Conservation (phyloP, 345 rosid species). For the Turritis glabra region DNA sequence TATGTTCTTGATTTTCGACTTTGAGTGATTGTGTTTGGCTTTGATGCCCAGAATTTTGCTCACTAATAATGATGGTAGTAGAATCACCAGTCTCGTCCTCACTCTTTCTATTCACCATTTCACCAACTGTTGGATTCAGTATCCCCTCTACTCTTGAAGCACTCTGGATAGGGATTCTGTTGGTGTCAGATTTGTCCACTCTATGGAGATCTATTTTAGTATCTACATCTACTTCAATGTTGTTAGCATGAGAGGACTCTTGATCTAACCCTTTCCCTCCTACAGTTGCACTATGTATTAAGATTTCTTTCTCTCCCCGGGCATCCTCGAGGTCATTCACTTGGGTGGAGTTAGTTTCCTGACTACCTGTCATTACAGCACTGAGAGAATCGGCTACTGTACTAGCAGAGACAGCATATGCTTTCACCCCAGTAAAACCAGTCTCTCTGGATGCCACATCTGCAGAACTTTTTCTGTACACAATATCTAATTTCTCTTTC, state of each 20-base stretch:
- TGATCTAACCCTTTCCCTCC: conserved; percentile 53
- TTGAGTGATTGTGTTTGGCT: conserved; percentile 8
- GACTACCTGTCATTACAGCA: conserved; percentile 41
- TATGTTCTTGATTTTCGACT: conserved; percentile 25
- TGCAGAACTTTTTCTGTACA: conserved; percentile 32
- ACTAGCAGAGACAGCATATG: conserved; percentile 43
- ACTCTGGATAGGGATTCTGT: conserved; percentile 36
- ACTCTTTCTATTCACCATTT: conserved; percentile 46
- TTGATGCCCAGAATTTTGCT: conserved; percentile 19
- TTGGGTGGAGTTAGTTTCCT: conserved; percentile 42
- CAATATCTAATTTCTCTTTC: conserved; percentile 43
- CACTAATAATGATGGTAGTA: conserved; percentile 36
- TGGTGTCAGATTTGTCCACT: conserved; percentile 44
- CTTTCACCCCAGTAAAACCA: conserved; percentile 44
- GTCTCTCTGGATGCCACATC: conserved; percentile 44
- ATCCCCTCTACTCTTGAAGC: conserved; percentile 45
- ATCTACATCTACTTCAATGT: conserved; percentile 46
- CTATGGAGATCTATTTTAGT: conserved; percentile 49
- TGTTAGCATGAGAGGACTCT: conserved; percentile 62
- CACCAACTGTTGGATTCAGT: conserved; percentile 41
- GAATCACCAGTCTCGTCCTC: conserved; percentile 38
- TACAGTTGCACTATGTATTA: conserved; percentile 37
- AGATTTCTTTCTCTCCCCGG: conserved; percentile 41
- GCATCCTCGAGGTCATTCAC: conserved; percentile 46
- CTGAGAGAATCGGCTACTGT: conserved; percentile 37